Evolutionary conservation across 768 basidiomycete genomes (phyloP).

Genomic region (Lyophyllum decastes): DNA sequence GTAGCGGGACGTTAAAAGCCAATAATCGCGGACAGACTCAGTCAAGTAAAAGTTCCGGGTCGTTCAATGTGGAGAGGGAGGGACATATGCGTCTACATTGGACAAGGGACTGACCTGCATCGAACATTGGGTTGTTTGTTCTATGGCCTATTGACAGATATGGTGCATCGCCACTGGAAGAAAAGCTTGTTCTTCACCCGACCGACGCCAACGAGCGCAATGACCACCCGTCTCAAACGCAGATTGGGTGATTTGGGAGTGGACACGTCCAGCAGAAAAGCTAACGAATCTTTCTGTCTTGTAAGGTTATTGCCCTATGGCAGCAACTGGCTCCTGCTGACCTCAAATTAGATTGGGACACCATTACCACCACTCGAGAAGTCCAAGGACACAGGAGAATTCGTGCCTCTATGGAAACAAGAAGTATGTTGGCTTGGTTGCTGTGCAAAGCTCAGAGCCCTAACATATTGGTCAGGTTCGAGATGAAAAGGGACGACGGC

Average conservation of each 20-base stretch:
- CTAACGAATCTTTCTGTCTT: conserved; percentile 22
- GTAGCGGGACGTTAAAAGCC: too few species aligned
- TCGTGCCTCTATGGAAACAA: conserved; percentile 98
- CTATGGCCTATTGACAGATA: not conserved
- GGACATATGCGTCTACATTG: too few species aligned
- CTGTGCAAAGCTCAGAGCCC: not conserved
- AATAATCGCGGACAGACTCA: too few species aligned
- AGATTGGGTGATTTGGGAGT: conserved; percentile 22
- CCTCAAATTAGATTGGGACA: conserved; percentile 77
- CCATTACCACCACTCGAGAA: conserved; percentile 95
- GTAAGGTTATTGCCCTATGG: conserved; percentile 2
- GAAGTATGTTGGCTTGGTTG: conserved; percentile 55
- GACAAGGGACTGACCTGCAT: too few species aligned
- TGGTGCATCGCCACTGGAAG: not conserved
- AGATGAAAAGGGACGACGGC: conserved; percentile 89
- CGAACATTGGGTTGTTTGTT: not conserved
- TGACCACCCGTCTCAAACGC: conserved; percentile 20
- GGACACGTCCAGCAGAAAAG: conserved; percentile 18
- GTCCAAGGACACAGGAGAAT: conserved; percentile 88
- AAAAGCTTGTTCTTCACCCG: not conserved
- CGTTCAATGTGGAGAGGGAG: too few species aligned
- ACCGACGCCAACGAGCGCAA: not conserved
- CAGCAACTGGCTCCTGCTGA: not conserved
- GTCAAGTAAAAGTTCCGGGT: too few species aligned
- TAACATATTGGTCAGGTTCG: conserved; percentile 55